phyloP scores from a whole-genome alignment of 1,139 yeast genomes.

The Debaryomyces sp. region DNA sequence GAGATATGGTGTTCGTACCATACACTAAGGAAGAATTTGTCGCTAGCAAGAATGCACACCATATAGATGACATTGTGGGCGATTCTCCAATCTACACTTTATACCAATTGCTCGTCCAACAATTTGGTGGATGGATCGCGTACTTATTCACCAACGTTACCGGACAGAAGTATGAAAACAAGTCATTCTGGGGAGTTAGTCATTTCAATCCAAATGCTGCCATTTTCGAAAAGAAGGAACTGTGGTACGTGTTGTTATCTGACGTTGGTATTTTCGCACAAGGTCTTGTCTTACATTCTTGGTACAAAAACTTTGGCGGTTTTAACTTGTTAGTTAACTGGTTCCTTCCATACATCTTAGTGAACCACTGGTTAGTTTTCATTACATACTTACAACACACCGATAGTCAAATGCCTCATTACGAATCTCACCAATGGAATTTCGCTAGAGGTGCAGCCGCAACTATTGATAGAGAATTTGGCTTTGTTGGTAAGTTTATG shows the following conservation, averaged over 20 bases:
- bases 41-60: slow-evolving; percentile 25
- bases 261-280: slow-evolving; percentile 55
- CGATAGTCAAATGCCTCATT: slow-evolving; percentile 60
- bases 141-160: slow-evolving; percentile 55
- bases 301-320: slow-evolving; percentile 50
- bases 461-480: slow-evolving; percentile 63
- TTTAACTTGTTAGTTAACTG: slow-evolving; percentile 54
- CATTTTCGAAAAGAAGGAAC: slow-evolving; percentile 56
- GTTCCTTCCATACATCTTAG: slow-evolving; percentile 58
- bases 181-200: slow-evolving; percentile 32
- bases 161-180: slow-evolving; percentile 50
- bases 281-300: slow-evolving; percentile 45
- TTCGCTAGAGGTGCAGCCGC: slow-evolving; percentile 72
- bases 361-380: slow-evolving; percentile 67
- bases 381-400: slow-evolving; percentile 65
- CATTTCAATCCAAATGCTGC: slow-evolving; percentile 60
- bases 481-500: slow-evolving; percentile 58
- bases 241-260: slow-evolving; percentile 54
- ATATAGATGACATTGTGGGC: slow-evolving; percentile 50
- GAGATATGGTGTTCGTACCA: slow-evolving; percentile 66
- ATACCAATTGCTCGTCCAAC: slow-evolving; percentile 48
- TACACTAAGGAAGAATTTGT: slow-evolving; percentile 51
- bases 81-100: slow-evolving; percentile 60
- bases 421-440: slow-evolving; percentile 58
- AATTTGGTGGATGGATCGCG: slow-evolving; percentile 55